phyloP scores from a whole-genome alignment of 176 grass and related monocot species.

The Aegilops speltoides region DNA sequence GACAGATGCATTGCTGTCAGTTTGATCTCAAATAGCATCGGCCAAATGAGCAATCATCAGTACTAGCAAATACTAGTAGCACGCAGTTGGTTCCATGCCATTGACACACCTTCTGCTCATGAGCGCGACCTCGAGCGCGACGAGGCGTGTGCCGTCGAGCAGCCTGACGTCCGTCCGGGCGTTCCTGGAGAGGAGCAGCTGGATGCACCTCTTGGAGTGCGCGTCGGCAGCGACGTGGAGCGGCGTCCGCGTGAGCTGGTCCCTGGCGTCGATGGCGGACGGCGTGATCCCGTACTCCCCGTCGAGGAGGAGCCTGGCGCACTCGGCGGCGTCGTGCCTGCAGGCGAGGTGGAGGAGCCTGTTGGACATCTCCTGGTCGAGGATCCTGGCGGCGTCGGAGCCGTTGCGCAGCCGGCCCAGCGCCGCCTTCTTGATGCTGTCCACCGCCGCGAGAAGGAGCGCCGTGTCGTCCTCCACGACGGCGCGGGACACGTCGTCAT shows the following conservation, averaged over 20 bases:
- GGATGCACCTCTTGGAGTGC: slow-evolving; percentile 48
- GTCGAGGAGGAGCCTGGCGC: slow-evolving; percentile 48
- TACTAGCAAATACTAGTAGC: too few relatives aligned
- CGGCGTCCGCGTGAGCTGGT: slow-evolving; percentile 45
- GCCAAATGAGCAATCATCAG: too few relatives aligned
- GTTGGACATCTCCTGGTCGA: slow-evolving; percentile 45
- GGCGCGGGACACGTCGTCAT: slow-evolving; percentile 26
- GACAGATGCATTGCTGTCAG: too few relatives aligned
- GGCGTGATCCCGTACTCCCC: slow-evolving; percentile 30
- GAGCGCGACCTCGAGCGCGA: slow-evolving; percentile 56
- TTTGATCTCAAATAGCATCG: too few relatives aligned
- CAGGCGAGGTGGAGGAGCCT: slow-evolving; percentile 65
- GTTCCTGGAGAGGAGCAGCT: slow-evolving; percentile 49
- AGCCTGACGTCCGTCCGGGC: slow-evolving; percentile 46
- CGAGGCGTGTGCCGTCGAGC: slow-evolving; percentile 29
- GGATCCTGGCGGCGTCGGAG: slow-evolving; percentile 35
- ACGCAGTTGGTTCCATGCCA: neutral
- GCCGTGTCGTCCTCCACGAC: slow-evolving; percentile 43
- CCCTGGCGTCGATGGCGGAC: slow-evolving; percentile 36
- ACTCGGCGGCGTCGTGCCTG: slow-evolving; percentile 57
- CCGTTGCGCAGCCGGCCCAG: slow-evolving; percentile 39
- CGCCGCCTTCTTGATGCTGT: slow-evolving; percentile 35
- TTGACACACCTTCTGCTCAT: slow-evolving; percentile 34
- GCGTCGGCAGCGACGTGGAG: slow-evolving; percentile 56
- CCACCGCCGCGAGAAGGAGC: slow-evolving; percentile 34